Evolutionary conservation across 805 yeast species (phyloP).

Genomic region (Torulaspora franciscae): DNA sequence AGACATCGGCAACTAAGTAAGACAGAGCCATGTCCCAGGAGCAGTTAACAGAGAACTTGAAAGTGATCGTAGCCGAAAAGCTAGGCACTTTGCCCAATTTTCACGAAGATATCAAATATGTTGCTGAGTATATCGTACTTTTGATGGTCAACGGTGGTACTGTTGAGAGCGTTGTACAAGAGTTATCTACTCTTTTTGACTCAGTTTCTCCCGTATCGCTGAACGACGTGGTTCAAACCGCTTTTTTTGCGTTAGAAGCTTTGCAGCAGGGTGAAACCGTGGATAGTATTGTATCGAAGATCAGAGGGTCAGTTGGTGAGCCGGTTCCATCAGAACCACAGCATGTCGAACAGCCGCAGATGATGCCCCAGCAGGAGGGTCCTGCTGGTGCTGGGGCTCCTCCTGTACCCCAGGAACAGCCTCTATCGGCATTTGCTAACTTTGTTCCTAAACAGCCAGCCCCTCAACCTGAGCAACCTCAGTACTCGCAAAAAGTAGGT

Average conservation of each 20-base stretch:
- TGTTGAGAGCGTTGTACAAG: conserved; percentile 54
- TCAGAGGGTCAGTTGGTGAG: conserved; percentile 16
- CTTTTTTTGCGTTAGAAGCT: conserved; percentile 52
- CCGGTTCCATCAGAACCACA: conserved; percentile 2
- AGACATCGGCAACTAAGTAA: not conserved
- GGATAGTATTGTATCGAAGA: conserved; percentile 31
- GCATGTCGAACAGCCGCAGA: conserved; percentile 15
- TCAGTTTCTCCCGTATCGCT: conserved; percentile 58
- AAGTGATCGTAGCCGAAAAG: conserved; percentile 41
- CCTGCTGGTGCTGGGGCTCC: conserved; percentile 4
- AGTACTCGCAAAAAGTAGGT: conserved; percentile 22
- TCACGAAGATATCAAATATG: conserved; percentile 51
- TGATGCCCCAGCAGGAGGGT: conserved; percentile 13
- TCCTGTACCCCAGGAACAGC: conserved; percentile 19
- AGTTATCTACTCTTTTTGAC: conserved; percentile 57
- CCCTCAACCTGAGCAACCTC: conserved; percentile 14
- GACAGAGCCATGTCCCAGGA: conserved; percentile 26
- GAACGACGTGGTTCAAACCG: conserved; percentile 49
- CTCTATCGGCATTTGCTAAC: conserved; percentile 30
- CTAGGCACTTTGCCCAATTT: conserved; percentile 40
- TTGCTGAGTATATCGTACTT: conserved; percentile 70
- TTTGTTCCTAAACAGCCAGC: conserved; percentile 23
- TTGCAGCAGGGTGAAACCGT: conserved; percentile 36
- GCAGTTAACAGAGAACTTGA: conserved; percentile 38
- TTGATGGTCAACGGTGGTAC: conserved; percentile 64